Evolutionary conservation across 768 basidiomycete genomes (phyloP), one percentile per base, ranked within the genome.

Genomic region (Tremella fuciformis): DNA sequence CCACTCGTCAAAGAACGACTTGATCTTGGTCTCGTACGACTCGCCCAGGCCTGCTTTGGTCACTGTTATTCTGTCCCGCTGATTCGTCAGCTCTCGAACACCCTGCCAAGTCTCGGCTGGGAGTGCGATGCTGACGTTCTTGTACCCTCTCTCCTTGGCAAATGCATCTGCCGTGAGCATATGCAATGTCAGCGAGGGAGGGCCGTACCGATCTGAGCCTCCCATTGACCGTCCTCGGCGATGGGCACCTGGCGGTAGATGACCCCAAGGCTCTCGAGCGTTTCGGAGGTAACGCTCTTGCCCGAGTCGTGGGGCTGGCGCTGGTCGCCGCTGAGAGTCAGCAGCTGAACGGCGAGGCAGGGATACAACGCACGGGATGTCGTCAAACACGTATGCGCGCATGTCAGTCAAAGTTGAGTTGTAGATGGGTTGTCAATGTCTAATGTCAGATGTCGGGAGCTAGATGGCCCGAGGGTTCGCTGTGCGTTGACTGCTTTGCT

Each of bases 241-340:
- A 87, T 79, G 0, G 88, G 86, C 62, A 90, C 83, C 25, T 78
- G 75, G 84, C 85, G 86, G 70, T 84, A 81, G 57, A 83, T 81
- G 51, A 94, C 84, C 0, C 86, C 86, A 58, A 91, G 77, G 24
- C 76, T 62, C 1, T 76, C 62, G 37, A 96, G 82, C 25, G 77
- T 78, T 8, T 81, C 79, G 7, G 74, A 56, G 0, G 81, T 69
- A 21, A 88, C 85, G 8, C 66, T 57, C 29, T 69, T 67, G 3
- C 82, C 80, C 16, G 83, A 86, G 75, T 91, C 84, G 78, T 96
- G 91, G 0, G 82, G 83, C 4, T 88, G 83, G 37, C 88, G 84
- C 71, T 91, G 91, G 77, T 94, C 89, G 25, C 86, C 88, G 0
- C 85, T 73, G 81, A 86, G 79, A 85, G 87, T 80, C 86, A 88